These are phyloP conservation scores for Fusarium robinianum DNA, from an alignment of 2,329 filamentous ascomycete species.

Conservation along the genomic window DNA sequence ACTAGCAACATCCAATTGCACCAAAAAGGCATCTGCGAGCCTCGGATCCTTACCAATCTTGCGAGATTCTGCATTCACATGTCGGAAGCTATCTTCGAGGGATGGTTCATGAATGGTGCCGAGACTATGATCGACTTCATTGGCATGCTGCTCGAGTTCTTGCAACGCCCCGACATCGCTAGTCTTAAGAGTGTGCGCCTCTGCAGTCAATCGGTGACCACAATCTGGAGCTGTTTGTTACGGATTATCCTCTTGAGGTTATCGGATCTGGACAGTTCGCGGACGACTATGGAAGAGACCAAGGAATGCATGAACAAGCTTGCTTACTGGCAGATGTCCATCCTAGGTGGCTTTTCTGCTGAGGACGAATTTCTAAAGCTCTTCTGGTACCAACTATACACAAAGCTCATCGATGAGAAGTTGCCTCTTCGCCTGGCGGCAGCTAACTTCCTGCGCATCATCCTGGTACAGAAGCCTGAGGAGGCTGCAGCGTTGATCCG, in stretches of 20 bases:
- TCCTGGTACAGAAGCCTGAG: constrained; percentile 89
- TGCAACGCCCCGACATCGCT: constrained; percentile 83
- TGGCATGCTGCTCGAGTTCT: constrained; percentile 82
- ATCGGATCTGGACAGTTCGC: constrained; percentile 75
- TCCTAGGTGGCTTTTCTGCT: constrained; percentile 75
- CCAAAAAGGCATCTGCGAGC: constrained; percentile 75
- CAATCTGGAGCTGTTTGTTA: constrained; percentile 77
- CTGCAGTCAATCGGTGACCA: constrained; percentile 80
- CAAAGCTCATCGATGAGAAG: constrained; percentile 76
- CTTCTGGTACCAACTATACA: constrained; percentile 91
- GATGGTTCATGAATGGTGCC: constrained; percentile 92
- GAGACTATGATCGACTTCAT: constrained; percentile 83
- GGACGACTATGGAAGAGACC: constrained; percentile 63
- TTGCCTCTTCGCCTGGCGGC: constrained; percentile 72
- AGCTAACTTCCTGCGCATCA: constrained; percentile 85
- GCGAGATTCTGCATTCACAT: constrained; percentile 80
- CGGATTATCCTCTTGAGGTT: constrained; percentile 78
- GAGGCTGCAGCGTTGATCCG: constrained; percentile 77
- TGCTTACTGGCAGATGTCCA: constrained; percentile 93
- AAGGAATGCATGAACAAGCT: constrained; percentile 80
- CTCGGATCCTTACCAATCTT: constrained; percentile 84
- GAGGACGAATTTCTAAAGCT: constrained; percentile 84
- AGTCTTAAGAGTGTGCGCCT: constrained; percentile 86
- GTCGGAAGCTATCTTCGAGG: constrained; percentile 89
- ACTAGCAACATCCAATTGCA: constrained; percentile 72